Percentiles rank a stretch among this genome's conserved stretches.
Conservation (phyloP, 441 rosid species). For the Gossypium gossypioides region DNA sequence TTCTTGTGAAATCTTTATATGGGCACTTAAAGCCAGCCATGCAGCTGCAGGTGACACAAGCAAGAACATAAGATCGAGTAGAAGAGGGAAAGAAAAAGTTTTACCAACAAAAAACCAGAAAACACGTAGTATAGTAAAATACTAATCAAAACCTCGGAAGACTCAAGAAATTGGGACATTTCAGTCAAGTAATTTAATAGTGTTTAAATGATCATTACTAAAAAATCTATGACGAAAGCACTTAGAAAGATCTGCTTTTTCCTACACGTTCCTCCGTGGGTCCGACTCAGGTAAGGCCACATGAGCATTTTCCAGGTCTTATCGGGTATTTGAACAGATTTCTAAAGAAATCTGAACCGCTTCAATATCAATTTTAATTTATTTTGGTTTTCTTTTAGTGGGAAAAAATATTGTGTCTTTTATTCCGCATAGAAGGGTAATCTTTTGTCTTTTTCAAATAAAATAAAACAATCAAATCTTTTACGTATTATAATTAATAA, state of each 20-base stretch:
- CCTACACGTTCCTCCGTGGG: slow-evolving; percentile 9
- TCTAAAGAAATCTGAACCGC: slow-evolving; percentile 2
- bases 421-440: background rate
- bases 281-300: background rate
- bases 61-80: slow-evolving; percentile 17
- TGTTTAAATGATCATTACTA: background rate
- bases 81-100: background rate
- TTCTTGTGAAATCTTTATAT: slow-evolving; percentile 60
- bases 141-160: slow-evolving; percentile 5
- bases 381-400: background rate
- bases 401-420: background rate
- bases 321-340: background rate
- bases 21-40: slow-evolving; percentile 52
- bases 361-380: background rate
- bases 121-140: background rate
- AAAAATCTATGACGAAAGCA: slow-evolving; percentile 6
- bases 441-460: background rate
- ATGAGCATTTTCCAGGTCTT: background rate
- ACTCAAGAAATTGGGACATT: background rate
- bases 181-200: background rate
- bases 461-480: background rate
- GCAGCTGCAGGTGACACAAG: slow-evolving; percentile 42
- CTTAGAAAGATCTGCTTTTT: background rate
- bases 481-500: background rate
- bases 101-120: background rate